Conservation (phyloP, 352 stramenopile species). For the Bremia lactucae region DNA sequence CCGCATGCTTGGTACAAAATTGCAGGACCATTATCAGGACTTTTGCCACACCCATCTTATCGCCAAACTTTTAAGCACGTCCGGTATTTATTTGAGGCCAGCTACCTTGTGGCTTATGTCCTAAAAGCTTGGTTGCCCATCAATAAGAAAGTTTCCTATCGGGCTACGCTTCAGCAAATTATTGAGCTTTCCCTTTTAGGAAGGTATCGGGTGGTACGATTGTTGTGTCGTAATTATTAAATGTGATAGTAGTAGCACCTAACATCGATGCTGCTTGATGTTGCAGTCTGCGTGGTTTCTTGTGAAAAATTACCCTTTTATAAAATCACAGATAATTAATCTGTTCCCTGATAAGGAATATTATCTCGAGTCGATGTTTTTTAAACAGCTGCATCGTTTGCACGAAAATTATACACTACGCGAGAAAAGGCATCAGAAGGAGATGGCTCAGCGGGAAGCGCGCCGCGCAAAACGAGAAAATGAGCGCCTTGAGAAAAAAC, state of each 20-base stretch:
- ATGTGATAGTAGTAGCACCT: slow-evolving; percentile 8
- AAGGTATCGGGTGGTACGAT: slow-evolving; percentile 62
- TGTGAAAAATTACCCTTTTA: slow-evolving; percentile 76
- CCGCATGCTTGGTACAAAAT: slow-evolving; percentile 80
- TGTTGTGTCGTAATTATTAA: background rate
- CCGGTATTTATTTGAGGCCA: slow-evolving; percentile 67
- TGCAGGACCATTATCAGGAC: slow-evolving; percentile 57
- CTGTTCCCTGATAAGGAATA: slow-evolving; percentile 61
- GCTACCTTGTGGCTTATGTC: slow-evolving; percentile 76
- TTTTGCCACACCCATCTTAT: slow-evolving; percentile 65
- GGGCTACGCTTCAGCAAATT: slow-evolving; percentile 73
- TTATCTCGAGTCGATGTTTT: slow-evolving; percentile 80
- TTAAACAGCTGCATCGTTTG: slow-evolving; percentile 69
- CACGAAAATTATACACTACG: slow-evolving; percentile 53
- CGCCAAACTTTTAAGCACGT: slow-evolving; percentile 65
- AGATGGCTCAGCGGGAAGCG: slow-evolving; percentile 48
- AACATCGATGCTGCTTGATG: slow-evolving; percentile 12
- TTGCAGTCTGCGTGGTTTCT: slow-evolving; percentile 70
- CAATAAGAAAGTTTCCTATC: slow-evolving; percentile 81
- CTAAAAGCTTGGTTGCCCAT: slow-evolving; percentile 79
- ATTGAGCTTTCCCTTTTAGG: slow-evolving; percentile 61
- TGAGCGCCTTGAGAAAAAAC: slow-evolving; percentile 37
- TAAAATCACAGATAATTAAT: slow-evolving; percentile 68
- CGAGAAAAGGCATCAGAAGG: slow-evolving; percentile 41
- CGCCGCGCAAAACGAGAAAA: slow-evolving; percentile 50